Evolutionary conservation across 306 rosid genomes (phyloP).

Genomic region (Dryas alaskensis): DNA sequence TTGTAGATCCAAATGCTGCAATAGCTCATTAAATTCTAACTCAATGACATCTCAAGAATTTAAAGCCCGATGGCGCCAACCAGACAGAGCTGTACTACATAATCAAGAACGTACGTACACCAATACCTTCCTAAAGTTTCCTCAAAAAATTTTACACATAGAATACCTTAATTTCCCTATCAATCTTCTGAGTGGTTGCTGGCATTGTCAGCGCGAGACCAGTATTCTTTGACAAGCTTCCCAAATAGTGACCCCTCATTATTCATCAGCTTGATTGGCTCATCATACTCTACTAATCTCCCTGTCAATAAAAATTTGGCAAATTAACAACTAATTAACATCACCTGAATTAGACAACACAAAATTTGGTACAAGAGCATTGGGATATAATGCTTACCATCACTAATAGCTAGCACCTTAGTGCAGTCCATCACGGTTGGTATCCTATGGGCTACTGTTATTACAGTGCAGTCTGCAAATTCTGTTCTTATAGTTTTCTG

Average conservation of each 20-base stretch:
- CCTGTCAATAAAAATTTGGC: conserved; percentile 10
- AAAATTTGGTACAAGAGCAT: background rate
- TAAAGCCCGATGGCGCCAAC: background rate
- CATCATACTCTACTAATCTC: conserved; percentile 32
- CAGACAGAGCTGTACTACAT: background rate
- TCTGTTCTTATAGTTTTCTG: conserved; percentile 30
- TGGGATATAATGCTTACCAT: conserved; percentile 17
- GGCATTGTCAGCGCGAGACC: conserved; percentile 23
- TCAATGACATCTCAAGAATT: background rate
- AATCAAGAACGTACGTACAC: no score
- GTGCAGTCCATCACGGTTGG: conserved; percentile 38
- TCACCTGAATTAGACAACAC: background rate
- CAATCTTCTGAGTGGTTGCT: background rate
- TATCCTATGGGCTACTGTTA: conserved; percentile 38
- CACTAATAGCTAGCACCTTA: conserved; percentile 31
- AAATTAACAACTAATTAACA: background rate
- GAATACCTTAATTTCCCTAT: background rate
- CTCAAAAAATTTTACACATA: no score
- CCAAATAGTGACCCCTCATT: conserved; percentile 28
- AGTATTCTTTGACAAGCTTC: conserved; percentile 35
- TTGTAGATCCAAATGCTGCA: background rate
- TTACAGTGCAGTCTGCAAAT: conserved; percentile 32
- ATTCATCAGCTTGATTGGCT: conserved; percentile 28
- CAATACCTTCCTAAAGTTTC: no score
- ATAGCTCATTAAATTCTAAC: no score